phyloP scores from a whole-genome alignment of 2,329 filamentous ascomycete species.

The Dactylonectria estremocensis region DNA sequence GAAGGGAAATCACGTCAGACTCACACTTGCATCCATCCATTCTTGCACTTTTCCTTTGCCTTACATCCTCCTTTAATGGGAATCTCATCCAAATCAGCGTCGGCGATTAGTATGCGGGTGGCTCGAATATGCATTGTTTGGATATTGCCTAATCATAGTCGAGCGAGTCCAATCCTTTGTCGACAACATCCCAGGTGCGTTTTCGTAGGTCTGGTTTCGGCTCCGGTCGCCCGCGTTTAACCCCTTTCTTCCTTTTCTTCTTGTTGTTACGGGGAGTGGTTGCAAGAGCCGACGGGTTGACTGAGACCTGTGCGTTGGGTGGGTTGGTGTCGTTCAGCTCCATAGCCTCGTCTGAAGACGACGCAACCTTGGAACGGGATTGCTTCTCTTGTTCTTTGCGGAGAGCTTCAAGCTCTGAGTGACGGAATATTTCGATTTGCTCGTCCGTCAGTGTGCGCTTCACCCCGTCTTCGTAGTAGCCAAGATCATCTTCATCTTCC shows the following conservation, averaged over 20 bases:
- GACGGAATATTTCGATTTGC: constrained; percentile 90
- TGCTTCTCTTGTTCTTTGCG: constrained; percentile 66
- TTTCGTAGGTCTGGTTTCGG: constrained; percentile 75
- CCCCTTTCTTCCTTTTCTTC: constrained; percentile 55
- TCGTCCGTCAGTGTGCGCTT: constrained; percentile 93
- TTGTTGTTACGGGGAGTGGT: constrained; percentile 43
- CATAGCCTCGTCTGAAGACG: constrained; percentile 36
- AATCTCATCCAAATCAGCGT: neutral
- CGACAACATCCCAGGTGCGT: constrained; percentile 78
- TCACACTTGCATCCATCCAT: constrained; percentile 31
- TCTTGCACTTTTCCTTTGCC: neutral
- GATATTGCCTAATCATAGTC: constrained; percentile 67
- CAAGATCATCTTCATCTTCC: constrained; percentile 78
- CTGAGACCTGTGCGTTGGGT: constrained; percentile 28
- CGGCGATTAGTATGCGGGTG: neutral
- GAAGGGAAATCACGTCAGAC: constrained; percentile 16
- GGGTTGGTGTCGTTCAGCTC: constrained; percentile 28
- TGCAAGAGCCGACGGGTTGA: constrained; percentile 23
- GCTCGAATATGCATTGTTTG: neutral
- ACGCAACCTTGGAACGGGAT: constrained; percentile 8
- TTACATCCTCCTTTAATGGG: neutral
- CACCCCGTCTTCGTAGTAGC: constrained; percentile 88
- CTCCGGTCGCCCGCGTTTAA: constrained; percentile 58
- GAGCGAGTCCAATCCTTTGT: constrained; percentile 71
- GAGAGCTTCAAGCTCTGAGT: constrained; percentile 86